These are phyloP conservation scores for Leccinum ponderosum DNA, from an alignment of 1,284 basidiomycete species.

Conservation along the genomic window DNA sequence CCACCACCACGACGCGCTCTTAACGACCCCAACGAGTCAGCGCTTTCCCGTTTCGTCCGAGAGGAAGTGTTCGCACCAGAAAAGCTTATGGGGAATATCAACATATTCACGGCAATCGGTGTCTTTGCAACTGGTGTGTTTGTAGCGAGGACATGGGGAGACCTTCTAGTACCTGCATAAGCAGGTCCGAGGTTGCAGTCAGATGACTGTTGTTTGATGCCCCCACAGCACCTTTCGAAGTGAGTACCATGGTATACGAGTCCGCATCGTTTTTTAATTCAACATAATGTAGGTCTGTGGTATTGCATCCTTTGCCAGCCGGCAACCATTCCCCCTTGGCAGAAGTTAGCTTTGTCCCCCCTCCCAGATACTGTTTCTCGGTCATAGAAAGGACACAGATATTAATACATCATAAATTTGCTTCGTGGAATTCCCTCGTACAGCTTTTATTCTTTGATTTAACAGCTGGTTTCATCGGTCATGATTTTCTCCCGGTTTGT, in stretches of 20 bases:
- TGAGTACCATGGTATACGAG: conserved; percentile 9
- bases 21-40: conserved; percentile 59
- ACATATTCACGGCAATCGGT: conserved; percentile 59
- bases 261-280: conserved; percentile 4
- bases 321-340: not conserved
- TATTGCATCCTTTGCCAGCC: conserved; percentile 5
- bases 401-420: conserved; percentile 14
- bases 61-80: conserved; percentile 70
- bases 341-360: conserved; percentile 16
- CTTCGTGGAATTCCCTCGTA: conserved; percentile 9
- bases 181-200: not conserved
- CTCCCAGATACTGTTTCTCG: conserved; percentile 19
- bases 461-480: not conserved
- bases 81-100: conserved; percentile 71
- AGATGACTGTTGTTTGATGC: not conserved
- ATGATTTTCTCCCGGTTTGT: not conserved
- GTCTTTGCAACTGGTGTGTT: conserved; percentile 69
- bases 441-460: not conserved
- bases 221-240: conserved; percentile 1
- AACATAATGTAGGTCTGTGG: conserved; percentile 4
- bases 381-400: conserved; percentile 16
- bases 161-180: conserved; percentile 65
- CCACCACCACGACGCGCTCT: conserved; percentile 37
- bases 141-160: conserved; percentile 70
- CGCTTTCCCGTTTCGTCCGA: conserved; percentile 59